Evolutionary conservation across 176 grass and related monocot species (phyloP).

Genomic region (Coix lacrymajobi): DNA sequence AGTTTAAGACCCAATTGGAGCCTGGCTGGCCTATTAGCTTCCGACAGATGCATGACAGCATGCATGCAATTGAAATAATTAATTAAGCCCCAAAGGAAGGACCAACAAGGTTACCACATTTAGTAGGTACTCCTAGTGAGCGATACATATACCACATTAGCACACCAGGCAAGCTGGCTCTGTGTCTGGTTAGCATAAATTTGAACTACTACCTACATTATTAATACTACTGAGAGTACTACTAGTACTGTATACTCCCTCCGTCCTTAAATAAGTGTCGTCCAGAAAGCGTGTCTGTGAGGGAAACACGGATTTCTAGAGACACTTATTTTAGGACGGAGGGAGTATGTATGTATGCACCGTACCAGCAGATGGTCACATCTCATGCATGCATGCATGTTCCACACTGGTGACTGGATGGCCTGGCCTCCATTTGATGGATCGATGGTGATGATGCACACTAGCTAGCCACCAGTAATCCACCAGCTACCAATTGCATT

Average conservation of each 20-base stretch:
- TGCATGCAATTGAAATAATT: background rate
- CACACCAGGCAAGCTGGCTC: background rate
- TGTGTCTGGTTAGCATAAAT: background rate
- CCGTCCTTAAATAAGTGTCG: too few species aligned
- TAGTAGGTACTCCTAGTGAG: background rate
- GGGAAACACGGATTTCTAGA: too few species aligned
- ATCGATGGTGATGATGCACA: background rate
- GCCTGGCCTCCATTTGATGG: background rate
- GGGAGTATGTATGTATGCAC: background rate
- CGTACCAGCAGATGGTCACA: background rate
- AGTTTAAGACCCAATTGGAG: background rate
- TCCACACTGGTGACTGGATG: too few species aligned
- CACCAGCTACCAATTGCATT: too few species aligned
- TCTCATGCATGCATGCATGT: background rate
- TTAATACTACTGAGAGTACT: too few species aligned
- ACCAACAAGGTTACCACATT: background rate
- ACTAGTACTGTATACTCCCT: too few species aligned
- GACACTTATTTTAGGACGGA: too few species aligned
- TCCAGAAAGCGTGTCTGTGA: too few species aligned
- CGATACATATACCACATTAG: background rate
- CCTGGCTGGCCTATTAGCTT: background rate
- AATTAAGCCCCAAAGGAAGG: background rate
- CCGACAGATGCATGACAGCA: background rate
- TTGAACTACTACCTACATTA: too few species aligned
- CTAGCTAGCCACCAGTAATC: background rate